Conservation (phyloP, 2,329 filamentous ascomycete genomes). For the Venturia carpophila region DNA sequence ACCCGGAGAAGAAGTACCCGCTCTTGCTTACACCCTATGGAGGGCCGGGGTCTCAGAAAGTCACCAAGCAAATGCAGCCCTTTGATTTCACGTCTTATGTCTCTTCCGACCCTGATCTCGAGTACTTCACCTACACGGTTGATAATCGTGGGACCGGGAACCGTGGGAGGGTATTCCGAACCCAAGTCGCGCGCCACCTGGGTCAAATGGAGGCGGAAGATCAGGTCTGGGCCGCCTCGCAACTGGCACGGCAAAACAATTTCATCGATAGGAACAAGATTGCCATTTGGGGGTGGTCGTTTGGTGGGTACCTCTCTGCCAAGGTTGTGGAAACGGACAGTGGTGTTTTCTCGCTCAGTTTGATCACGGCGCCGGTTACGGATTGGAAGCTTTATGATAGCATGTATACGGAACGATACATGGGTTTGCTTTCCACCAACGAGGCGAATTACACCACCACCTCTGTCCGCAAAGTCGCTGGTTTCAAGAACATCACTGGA, state of each 20-base stretch:
- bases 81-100: constrained; percentile 49
- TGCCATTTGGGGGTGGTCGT: constrained; percentile 63
- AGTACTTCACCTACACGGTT: constrained; percentile 60
- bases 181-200: constrained; percentile 50
- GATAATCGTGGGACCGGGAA: constrained; percentile 61
- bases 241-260: constrained; percentile 42
- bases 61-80: constrained; percentile 39
- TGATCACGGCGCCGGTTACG: constrained; percentile 58
- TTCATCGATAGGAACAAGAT: constrained; percentile 54
- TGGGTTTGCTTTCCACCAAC: constrained; percentile 55
- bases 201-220: constrained; percentile 57
- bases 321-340: constrained; percentile 59
- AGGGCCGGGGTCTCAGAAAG: constrained; percentile 56
- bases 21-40: constrained; percentile 62
- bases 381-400: constrained; percentile 67
- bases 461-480: constrained; percentile 49
- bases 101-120: constrained; percentile 57
- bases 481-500: constrained; percentile 56
- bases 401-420: constrained; percentile 66
- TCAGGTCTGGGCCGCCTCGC: constrained; percentile 58
- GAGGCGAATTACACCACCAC: constrained; percentile 52
- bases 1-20: constrained; percentile 55
- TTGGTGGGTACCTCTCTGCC: constrained; percentile 57
- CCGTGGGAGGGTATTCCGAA: constrained; percentile 56
- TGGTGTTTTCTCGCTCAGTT: constrained; percentile 53